Base-by-base conservation (phyloP, 768 basidiomycete genomes). In the Rubroboletus pulcherrimus region DNA sequence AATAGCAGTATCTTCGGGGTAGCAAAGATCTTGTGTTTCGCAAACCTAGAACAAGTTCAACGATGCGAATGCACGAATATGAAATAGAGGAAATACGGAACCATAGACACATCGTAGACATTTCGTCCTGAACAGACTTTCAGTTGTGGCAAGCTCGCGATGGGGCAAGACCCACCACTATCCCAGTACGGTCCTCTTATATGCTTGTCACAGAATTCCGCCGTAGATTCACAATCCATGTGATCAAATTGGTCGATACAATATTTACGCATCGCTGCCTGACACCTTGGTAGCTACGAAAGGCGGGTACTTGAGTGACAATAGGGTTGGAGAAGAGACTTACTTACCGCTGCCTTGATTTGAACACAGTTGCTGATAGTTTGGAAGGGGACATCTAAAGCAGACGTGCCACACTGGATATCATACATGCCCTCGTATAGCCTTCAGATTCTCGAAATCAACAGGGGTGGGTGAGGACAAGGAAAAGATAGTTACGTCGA, bases 181-280 rank as follows among this genome's bases (percentile, higher is more conserved):
- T 62, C 47, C 60, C 66, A 65, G 66, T 77, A 78, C 2, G 75
- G 71, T 4, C 59, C 71, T 34, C 76, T 79, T 12, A 91, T 66
- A 57, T 83, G 76, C 21, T 65, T 69, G 49, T 81, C 76, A 68
- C 91, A 93, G 67, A 90, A 91, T 10, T 59, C 68, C 48, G 82
- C 75, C 2, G 89, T 86, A 12, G 84, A 85, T n/a, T 70, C 73
- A 62, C 91, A 93, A 55, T 80, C 75, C 37, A 87, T 82, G 21
- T 75, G 69, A 66, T 93, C 89, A 59, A 85, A 85, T 15, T 55
- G 56, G 53, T 89, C 79, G 31, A 90, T 76, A 58, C 90, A 93
- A 43, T 74, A 74, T 41, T 75, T 68, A n/a, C 77, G 71, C 66
- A 87, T 76, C 37, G 77, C 76, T 56, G 75, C 77, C 60, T 83